These are phyloP conservation scores for Mycosphaerella sp. DNA, from an alignment of 2,329 filamentous ascomycete species.

Conservation along the genomic window DNA sequence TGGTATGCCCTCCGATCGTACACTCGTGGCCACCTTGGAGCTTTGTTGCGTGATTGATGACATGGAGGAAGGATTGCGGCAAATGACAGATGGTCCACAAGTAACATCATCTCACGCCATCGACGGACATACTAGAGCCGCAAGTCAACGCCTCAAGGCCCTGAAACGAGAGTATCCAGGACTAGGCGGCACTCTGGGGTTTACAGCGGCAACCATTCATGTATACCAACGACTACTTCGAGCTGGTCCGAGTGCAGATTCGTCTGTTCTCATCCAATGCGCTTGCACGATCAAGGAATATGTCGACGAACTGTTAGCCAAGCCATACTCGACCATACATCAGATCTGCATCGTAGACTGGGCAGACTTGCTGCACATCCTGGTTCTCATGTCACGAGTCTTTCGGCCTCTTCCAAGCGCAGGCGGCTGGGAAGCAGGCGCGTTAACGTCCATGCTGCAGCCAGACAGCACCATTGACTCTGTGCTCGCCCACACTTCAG, in stretches of 20 bases:
- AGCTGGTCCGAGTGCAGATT: slow-evolving; percentile 15
- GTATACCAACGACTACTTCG: slow-evolving; percentile 20
- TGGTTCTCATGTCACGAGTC: slow-evolving; percentile 22
- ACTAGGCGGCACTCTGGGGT: slow-evolving; percentile 17
- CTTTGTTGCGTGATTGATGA: slow-evolving; percentile 20
- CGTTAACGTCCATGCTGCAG: slow-evolving; percentile 24
- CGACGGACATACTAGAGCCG: slow-evolving; percentile 18
- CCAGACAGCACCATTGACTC: slow-evolving; percentile 20
- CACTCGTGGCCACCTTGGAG: slow-evolving; percentile 17
- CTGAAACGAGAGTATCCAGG: slow-evolving; percentile 23
- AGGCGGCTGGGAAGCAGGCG: slow-evolving; percentile 25
- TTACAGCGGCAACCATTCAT: slow-evolving; percentile 21
- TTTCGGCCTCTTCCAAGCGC: slow-evolving; percentile 13
- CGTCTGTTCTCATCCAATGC: slow-evolving; percentile 23
- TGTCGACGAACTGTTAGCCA: slow-evolving; percentile 23
- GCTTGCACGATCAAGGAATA: slow-evolving; percentile 27
- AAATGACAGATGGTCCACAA: slow-evolving; percentile 6
- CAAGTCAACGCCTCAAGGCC: slow-evolving; percentile 20
- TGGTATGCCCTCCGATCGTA: slow-evolving; percentile 15
- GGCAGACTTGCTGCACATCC: slow-evolving; percentile 23
- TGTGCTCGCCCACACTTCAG: slow-evolving; percentile 18
- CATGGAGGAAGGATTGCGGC: slow-evolving; percentile 18
- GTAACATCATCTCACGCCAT: slow-evolving; percentile 11
- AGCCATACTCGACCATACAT: slow-evolving; percentile 21
- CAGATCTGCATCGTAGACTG: slow-evolving; percentile 24